Percentiles rank a stretch among this genome's conserved stretches.
phyloP scores from a whole-genome alignment of 257 asterid species.

The Thymus quinquecostatus region DNA sequence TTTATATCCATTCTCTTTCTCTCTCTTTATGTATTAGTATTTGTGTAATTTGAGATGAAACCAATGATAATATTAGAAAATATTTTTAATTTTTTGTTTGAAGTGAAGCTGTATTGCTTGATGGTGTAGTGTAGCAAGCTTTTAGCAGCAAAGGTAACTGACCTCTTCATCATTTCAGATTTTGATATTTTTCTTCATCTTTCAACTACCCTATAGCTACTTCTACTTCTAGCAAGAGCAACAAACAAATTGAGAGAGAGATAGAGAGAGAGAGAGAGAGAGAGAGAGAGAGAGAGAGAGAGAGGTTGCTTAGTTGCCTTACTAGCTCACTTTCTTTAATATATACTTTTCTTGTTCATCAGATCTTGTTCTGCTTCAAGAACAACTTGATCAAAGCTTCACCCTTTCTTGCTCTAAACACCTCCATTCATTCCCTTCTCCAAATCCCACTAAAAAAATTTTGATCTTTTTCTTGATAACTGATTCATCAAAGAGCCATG shows the following conservation, averaged over 20 bases:
- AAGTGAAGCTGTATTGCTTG: background rate
- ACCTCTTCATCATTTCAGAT: constrained; percentile 33
- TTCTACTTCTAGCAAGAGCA: constrained; percentile 32
- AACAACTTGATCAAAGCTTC: background rate
- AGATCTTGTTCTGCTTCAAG: constrained; percentile 32
- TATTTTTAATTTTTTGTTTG: background rate
- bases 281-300: background rate
- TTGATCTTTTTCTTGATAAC: background rate
- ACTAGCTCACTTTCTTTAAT: constrained; percentile 34
- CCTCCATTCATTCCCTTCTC: background rate
- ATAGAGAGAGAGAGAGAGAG: constrained; percentile 8
- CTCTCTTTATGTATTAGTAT: no score
- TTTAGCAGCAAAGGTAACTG: constrained; percentile 39
- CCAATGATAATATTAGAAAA: background rate
- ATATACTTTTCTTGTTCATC: constrained; percentile 36
- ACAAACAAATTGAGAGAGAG: background rate
- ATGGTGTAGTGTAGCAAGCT: constrained; percentile 27
- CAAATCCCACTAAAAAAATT: background rate
- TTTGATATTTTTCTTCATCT: constrained; percentile 40
- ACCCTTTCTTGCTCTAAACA: background rate
- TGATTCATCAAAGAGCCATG: constrained; percentile 32
- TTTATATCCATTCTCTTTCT: background rate
- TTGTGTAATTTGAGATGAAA: background rate
- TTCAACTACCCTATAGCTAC: constrained; percentile 47
- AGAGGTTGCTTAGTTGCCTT: constrained; percentile 30